Conservation (phyloP, 768 basidiomycete species). For the Infundibulicybe gibba region DNA sequence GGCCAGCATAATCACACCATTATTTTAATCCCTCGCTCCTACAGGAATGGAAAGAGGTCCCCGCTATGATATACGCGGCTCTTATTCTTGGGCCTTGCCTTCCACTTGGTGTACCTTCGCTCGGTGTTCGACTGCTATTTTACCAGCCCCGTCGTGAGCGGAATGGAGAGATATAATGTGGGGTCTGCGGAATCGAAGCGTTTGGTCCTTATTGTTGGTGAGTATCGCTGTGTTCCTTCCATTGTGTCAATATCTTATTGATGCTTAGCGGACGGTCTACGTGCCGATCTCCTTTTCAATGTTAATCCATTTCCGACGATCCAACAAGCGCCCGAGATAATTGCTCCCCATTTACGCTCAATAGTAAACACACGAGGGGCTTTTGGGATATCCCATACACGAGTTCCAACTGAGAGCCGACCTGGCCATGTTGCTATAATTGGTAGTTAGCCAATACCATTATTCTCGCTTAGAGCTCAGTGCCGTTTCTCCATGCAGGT, state of each 20-base stretch:
- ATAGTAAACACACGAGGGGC: constrained; percentile 66
- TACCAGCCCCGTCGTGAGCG: constrained; percentile 76
- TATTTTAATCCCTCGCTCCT: too few species aligned
- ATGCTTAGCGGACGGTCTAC: constrained; percentile 69
- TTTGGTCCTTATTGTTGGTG: constrained; percentile 78
- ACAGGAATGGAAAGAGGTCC: constrained; percentile 1
- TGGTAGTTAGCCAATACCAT: constrained; percentile 33
- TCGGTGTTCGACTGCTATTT: constrained; percentile 89
- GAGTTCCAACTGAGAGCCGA: constrained; percentile 84
- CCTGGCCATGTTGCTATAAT: constrained; percentile 90
- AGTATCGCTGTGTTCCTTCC: background rate
- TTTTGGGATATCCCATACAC: constrained; percentile 82
- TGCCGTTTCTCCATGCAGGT: constrained; percentile 26
- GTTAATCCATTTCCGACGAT: constrained; percentile 56
- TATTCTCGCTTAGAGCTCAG: background rate
- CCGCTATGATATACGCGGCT: constrained; percentile 39
- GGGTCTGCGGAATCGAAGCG: constrained; percentile 56
- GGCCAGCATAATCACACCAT: too few species aligned
- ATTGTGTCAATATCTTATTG: background rate
- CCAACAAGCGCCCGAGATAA: constrained; percentile 47
- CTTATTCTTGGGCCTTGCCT: constrained; percentile 64
- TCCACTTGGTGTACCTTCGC: constrained; percentile 70
- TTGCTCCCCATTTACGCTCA: constrained; percentile 73
- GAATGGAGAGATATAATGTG: constrained; percentile 58
- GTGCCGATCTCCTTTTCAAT: constrained; percentile 76